A percentile compares a stretch with the other conserved stretches of the same genome.
phyloP scores from a whole-genome alignment of 2,329 filamentous ascomycete genomes.

The Biscogniauxia mediterranea region DNA sequence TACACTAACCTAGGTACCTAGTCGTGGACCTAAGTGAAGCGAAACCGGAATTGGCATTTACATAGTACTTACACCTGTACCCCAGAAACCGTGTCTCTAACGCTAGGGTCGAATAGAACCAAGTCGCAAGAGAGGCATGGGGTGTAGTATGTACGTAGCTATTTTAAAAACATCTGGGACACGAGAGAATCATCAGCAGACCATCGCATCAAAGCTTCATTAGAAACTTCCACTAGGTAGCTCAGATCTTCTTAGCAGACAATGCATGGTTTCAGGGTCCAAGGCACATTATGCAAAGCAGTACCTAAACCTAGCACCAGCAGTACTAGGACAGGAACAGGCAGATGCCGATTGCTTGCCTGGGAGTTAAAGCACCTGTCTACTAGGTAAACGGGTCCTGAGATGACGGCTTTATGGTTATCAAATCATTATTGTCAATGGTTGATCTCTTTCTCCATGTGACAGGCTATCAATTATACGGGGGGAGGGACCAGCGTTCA shows the following conservation, averaged over 20 bases:
- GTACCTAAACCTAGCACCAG: background rate
- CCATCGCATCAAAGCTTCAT: background rate
- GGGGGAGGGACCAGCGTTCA: background rate
- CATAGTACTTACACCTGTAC: background rate
- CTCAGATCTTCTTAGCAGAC: background rate
- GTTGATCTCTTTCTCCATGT: background rate
- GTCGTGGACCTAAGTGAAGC: background rate
- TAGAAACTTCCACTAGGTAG: background rate
- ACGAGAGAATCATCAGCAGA: background rate
- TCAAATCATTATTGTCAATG: background rate
- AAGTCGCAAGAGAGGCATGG: no score
- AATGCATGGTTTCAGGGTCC: constrained; percentile 5
- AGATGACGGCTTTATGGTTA: background rate
- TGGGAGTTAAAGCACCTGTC: background rate
- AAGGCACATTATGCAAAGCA: constrained; percentile 5
- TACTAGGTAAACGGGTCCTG: background rate
- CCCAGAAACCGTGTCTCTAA: background rate
- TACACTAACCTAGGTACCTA: no score
- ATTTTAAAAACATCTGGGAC: background rate
- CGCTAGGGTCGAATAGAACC: no score
- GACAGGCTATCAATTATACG: background rate
- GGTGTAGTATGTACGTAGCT: no score
- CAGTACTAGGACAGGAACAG: background rate
- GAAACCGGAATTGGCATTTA: background rate
- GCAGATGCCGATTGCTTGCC: background rate